Base-by-base conservation (phyloP, 78 protist genomes). In the Dictyostelium firmibasis region DNA sequence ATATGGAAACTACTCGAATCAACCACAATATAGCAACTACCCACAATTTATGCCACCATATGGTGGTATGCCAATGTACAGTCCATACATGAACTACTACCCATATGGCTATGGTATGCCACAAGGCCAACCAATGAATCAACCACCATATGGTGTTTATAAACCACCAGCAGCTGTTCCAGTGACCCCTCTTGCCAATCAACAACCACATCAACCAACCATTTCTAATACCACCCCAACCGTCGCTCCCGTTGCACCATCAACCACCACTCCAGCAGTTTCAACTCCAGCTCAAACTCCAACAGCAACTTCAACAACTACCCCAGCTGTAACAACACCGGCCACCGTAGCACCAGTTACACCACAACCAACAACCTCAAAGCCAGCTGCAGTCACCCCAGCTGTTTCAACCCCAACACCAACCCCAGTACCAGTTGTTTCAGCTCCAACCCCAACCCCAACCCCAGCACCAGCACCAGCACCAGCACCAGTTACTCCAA, bases 41-140 rank as follows among this genome's bases (percentile, higher is more conserved):
- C 86, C 60, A 44, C 69, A 79, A 41, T 14, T 23, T 14, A 25
- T 36, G 36, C 84, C 84, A 79, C 3, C 53, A 0, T 27, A 38
- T 79, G 83, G 83, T 38, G 27, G 29, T n/a, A 57, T 60, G 72
- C 86, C 72, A 47, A 88, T 88, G 93, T 88, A 88, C n/a, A 88
- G 67, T 23, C 93, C 93, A 38, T 88, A 88, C 41, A 77, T 70
- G 29, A 64, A 64, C 25, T 77, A 77, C 36, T 88, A 88, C 44
- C 36, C 60, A 38, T 78, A 41, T 20, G 57, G 27, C 6, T 43
- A 77, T 11, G 85, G 85, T 29, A 82, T 82, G 86, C 86, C 86
- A n/a, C 82, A 85, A 31, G 67, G 67, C 10, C 23, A 35, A 18
- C 84, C 78, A 60, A 14, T 67, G 75, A 67, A 14, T 35, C 77